Evolutionary conservation across 345 rosid genomes (phyloP), one percentile per base, ranked within the genome.

Genomic region (Populus deltoides): DNA sequence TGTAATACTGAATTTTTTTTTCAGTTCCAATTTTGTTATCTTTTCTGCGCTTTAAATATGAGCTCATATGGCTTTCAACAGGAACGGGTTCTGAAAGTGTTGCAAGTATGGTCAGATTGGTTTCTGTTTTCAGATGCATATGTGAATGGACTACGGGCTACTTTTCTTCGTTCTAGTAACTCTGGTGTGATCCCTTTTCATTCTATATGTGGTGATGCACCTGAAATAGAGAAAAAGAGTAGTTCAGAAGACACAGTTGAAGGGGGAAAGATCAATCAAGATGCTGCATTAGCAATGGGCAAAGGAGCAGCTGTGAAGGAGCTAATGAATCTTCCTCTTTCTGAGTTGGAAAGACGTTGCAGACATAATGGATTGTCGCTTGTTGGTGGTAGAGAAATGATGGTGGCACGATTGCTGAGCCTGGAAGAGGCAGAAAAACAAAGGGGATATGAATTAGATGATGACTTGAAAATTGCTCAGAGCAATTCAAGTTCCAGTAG

Each of bases 21-120:
- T 38, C 6, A 41, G 20, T 68, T 74, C n/a, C 24, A 27, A 31
- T 80, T 49, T 16, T 66, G 55, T 73, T 70, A 20, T 72, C 51
- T 29, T 67, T 35, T 81, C 51, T 24, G 71, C 67, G 72, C 47
- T 17, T 36, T n/a, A 67, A 25, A 43, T 75, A 33, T 74, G 63
- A 77, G 69, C 69, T 59, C 74, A 12, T 77, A 27, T 78, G 76
- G 71, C 39, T 38, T 76, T 78, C 38, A 82, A 80, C 86, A 97
- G 99, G 98, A 97, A 85, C 94, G 98, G 47, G 94, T 96, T 70
- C 85, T 96, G 86, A 96, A 93, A 88, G 99, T 96, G 51, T 84
- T 96, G 87, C 98, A 96, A 83, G 99, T 96, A 55, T 96, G 99
- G 99, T 87, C 98, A 53, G 99, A 97, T 77, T 94, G 98, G 99